phyloP scores from a whole-genome alignment of 768 basidiomycete genomes.

The Termitomyces titanicus region DNA sequence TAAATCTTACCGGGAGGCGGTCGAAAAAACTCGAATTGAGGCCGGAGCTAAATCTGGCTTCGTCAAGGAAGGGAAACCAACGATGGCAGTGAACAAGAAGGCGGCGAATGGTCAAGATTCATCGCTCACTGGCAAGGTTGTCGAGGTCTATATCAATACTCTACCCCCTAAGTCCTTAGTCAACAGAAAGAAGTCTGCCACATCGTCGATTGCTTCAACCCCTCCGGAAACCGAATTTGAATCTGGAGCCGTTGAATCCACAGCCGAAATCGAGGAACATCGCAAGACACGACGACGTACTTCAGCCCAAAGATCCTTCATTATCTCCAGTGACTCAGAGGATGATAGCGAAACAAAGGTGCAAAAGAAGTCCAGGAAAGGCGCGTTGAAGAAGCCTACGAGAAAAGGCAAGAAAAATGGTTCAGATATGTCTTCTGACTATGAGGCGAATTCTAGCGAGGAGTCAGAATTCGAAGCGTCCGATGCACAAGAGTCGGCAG shows the following conservation, averaged over 20 bases:
- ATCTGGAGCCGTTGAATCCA: constrained; percentile 20
- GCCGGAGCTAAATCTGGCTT: constrained; percentile 1
- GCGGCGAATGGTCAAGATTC: constrained; percentile 8
- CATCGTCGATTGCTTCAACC: constrained; percentile 30
- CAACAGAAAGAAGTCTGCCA: constrained; percentile 20
- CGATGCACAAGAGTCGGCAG: constrained; percentile 30
- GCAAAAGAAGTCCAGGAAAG: constrained; percentile 21
- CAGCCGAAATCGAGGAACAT: constrained; percentile 30
- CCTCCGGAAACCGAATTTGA: constrained; percentile 35
- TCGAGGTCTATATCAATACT: constrained; percentile 57
- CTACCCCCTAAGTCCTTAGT: constrained; percentile 17
- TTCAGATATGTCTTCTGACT: constrained; percentile 36
- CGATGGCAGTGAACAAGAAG: constrained; percentile 2
- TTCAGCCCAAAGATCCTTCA: constrained; percentile 34
- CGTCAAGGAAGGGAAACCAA: constrained; percentile 13
- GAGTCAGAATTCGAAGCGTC: constrained; percentile 17
- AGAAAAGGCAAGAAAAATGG: constrained; percentile 16
- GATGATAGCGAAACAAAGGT: constrained; percentile 28
- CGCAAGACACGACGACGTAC: constrained; percentile 38
- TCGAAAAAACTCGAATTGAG: constrained; percentile 28
- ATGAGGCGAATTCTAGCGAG: constrained; percentile 34
- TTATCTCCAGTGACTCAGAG: constrained; percentile 56
- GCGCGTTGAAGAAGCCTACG: constrained; percentile 18
- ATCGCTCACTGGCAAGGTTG: constrained; percentile 10
- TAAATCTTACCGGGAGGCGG: constrained; percentile 65